Base-by-base conservation (phyloP, 257 asterid genomes). In the Voacanga thouarsii region DNA sequence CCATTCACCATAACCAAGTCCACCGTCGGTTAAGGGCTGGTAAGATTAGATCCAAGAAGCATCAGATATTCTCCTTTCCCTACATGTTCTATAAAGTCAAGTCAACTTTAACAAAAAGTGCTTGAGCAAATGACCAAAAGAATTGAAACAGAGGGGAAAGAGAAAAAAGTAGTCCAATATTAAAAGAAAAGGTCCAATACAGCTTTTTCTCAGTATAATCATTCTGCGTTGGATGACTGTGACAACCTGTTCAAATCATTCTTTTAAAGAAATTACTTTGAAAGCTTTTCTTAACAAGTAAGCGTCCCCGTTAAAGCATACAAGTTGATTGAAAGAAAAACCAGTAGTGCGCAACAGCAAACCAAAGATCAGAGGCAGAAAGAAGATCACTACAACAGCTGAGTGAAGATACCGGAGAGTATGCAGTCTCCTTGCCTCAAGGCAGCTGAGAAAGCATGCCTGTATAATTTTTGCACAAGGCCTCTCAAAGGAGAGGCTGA, bases 391-490 rank as follows among this genome's bases (percentile, higher is more conserved):
- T 37, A 77, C 12, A 51, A 50, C 10, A 39, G 45, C n/a, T 19
- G 55, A 55, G 53, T 45, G 33, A 77, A 75, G 63, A 39, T 64
- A 19, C 28, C 64, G 60, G 26, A 75, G 80, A 72, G 61, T 75
- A 86, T 85, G 92, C 79, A 83, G 75, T 80, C 91, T 78, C 83
- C 92, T 74, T 49, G 81, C 84, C 70, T 83, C 74, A 85, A 77
- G 75, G 92, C 84, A 66, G 86, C 87, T 72, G 84, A 90, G 24
- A 83, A 75, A 79, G 78, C 78, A n/a, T 82, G 87, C 77, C 75
- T 89, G 7, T 86, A 79, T 47, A 89, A 92, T 69, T 91, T 97
- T 71, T 92, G 93, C 82, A 86, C 89, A 5, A 81, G 49, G 76
- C 91, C 94, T 19, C 66, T 84, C 64, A 78, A 74, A 45, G 76